phyloP scores from a whole-genome alignment of 441 rosid species.

The Macaranga tanarius region DNA sequence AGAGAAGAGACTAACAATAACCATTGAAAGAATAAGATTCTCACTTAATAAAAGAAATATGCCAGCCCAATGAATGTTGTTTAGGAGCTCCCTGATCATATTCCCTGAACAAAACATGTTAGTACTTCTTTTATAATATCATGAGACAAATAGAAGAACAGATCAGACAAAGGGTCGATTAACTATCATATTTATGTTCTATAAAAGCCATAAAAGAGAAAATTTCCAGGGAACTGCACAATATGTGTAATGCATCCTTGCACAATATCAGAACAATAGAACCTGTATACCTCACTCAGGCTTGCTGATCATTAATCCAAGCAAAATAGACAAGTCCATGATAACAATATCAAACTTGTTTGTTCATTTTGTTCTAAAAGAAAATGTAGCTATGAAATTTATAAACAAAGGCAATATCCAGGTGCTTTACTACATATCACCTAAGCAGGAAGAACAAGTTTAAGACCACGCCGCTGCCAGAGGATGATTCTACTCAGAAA shows the following conservation, averaged over 20 bases:
- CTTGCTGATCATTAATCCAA: constrained; percentile 2
- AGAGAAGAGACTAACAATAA: constrained; percentile 17
- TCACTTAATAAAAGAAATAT: constrained; percentile 78
- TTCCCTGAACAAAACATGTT: constrained; percentile 45
- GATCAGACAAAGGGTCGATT: not conserved
- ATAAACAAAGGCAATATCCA: not conserved
- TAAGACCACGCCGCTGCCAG: not conserved
- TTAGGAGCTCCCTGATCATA: constrained; percentile 48
- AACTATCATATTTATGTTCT: not conserved
- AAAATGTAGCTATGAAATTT: not conserved
- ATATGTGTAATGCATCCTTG: not conserved
- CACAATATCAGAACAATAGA: not conserved
- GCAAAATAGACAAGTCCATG: not conserved
- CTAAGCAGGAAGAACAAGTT: not conserved
- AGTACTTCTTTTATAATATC: constrained; percentile 10
- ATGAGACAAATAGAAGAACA: constrained; percentile 5
- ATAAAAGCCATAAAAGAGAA: not conserved
- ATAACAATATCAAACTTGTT: not conserved
- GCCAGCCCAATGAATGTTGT: constrained; percentile 73
- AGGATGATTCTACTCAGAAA: not conserved
- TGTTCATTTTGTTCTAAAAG: not conserved
- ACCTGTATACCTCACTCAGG: not conserved
- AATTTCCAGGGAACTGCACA: not conserved
- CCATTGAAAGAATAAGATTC: constrained; percentile 22
- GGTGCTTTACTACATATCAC: not conserved